Evolutionary conservation across 2,329 filamentous ascomycete species (phyloP), one percentile per base, ranked within the genome.

Genomic region (Hypoxylon sp.): DNA sequence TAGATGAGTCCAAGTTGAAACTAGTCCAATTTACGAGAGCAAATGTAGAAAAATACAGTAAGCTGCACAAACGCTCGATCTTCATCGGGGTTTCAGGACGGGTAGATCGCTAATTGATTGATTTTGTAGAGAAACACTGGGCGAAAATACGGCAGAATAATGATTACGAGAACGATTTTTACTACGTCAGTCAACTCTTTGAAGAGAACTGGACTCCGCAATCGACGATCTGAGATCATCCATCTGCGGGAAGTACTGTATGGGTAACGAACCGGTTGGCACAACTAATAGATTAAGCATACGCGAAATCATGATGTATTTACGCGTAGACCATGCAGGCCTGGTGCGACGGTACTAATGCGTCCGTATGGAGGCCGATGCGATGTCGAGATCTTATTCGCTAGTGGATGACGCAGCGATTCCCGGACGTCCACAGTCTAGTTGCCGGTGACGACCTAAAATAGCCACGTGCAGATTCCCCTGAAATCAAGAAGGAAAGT

Each of bases 101-200:
- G 17, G 39, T 53, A 44, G 46, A 44, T 29, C 46, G 64, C 75
- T 78, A 67, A 78, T 56, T 19, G 19, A n/a, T 56, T 22, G 29
- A 46, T 26, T 39, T 58, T 22, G 65, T 67, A 84, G 83, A 76
- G 63, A 73, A 70, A 66, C 70, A 78, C 17, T 89, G 87, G 87
- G 79, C 84, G 51, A 77, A 78, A 26, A 71, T 88, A 52, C 80
- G 83, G 55, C 79, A 81, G 11, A 78, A 74, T 39, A 78, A 81
- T 14, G 80, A 78, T 37, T 88, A 85, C 70, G 86, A 88, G 71
- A 74, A 89, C 72, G 85, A 88, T 70, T 87, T 86, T 73, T 90
- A 84, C 73, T 90, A 88, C 73, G 81, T 89, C 70, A 87, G 86
- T 73, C 88, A 90, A 74, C 78, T 90, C 31, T 90, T 84, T 74